These are phyloP conservation scores for Boletus reticuloceps DNA, from an alignment of 768 basidiomycete genomes.

Conservation along the genomic window DNA sequence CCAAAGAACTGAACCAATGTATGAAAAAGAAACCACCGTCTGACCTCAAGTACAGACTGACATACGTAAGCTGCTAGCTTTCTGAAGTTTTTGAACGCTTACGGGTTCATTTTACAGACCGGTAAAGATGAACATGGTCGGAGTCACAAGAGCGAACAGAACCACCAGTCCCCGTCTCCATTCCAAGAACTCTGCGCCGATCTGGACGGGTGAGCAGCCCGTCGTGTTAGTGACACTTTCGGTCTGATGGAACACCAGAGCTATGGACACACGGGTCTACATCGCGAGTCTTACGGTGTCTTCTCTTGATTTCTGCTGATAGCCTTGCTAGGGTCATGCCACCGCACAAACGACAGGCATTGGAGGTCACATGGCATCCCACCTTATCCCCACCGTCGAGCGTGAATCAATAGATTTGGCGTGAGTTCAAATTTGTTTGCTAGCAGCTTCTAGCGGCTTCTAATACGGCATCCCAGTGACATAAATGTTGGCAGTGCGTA, in stretches of 20 bases:
- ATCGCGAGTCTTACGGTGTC: not conserved
- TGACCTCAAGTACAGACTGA: not conserved
- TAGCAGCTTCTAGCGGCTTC: not conserved
- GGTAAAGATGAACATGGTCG: not conserved
- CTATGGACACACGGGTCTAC: not conserved
- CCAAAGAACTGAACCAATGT: not conserved
- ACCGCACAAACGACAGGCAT: slow-evolving; percentile 4
- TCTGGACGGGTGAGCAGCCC: not conserved
- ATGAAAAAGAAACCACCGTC: not conserved
- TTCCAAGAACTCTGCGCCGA: not conserved
- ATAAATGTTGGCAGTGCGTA: not conserved
- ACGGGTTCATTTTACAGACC: not conserved
- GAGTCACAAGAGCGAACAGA: not conserved
- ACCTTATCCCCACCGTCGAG: slow-evolving; percentile 1
- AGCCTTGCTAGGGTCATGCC: not conserved
- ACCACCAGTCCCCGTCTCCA: not conserved
- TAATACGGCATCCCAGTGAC: not conserved
- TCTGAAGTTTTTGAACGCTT: not conserved
- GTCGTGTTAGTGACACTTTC: not conserved
- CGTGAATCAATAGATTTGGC: slow-evolving; percentile 1
- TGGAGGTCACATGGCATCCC: not conserved
- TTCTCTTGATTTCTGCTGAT: not conserved
- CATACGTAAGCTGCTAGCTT: not conserved
- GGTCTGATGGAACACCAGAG: not conserved
- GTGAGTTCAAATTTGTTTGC: not conserved